Base-by-base conservation (phyloP, 495 filamentous ascomycete genomes). In the Aspergillus ostianus region DNA sequence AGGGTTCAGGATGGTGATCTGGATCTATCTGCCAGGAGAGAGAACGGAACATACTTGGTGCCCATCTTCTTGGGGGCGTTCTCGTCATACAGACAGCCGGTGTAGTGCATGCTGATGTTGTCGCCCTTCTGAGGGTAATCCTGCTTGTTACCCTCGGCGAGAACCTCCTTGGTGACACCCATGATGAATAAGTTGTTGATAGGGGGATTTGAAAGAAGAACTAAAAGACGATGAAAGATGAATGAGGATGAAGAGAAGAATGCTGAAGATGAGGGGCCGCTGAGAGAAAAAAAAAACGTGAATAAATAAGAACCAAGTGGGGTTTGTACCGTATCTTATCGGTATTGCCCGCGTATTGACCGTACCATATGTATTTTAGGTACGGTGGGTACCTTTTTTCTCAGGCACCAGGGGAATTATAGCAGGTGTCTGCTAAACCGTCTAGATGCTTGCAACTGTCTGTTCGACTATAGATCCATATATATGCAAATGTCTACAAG, bases 71-170 rank as follows among this genome's bases (percentile, higher is more conserved):
- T 67, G 1, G 71, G 36, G 69, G 83, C 75, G 56, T 60, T 70
- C 27, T 74, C 68, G 62, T 93, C 88, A 76, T 88, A 88, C 48
- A 95, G 80, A 74, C 83, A 92, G 62, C 91, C 91, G 20, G 87
- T 91, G 79, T 94, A 96, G 73, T 90, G 87, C 64, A 96, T 92
- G 63, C 82, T 82, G 65, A 95, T 88, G 17, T 68, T 78, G 69
- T 92, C 85, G 21, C 89, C 87, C 17, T 70, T 68, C 63, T 73
- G 64, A 48, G 91, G 89, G 67, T 73, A 81, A 47, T 82, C 69
- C 17, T 75, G 77, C 58, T 74, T 77, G 66, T 87, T 81, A 56
- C 87, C 87, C 13, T 67, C 44, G 17, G 55, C 57, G 50, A 85
- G 64, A 49, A 71, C 56, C 51, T 73, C 58, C 62, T 76, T 83